Evolutionary conservation across 2,329 filamentous ascomycete genomes (phyloP).

Genomic region (Fusarium brachygibbosum): DNA sequence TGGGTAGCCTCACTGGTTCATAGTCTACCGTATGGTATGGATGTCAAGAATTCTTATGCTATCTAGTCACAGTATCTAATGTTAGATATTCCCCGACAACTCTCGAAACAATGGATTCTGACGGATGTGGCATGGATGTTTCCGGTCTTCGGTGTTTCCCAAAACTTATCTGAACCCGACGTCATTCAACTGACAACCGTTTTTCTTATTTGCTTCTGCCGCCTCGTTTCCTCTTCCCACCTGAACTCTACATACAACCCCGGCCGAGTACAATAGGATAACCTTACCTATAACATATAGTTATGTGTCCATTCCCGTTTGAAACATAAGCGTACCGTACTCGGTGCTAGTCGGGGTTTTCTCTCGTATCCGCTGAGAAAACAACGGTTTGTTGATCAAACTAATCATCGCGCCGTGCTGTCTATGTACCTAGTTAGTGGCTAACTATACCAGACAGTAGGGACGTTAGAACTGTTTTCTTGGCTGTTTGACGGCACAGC

Average conservation of each 20-base stretch:
- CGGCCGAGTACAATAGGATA: slow-evolving; percentile 15
- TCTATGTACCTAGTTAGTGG: slow-evolving; percentile 5
- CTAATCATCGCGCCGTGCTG: background rate
- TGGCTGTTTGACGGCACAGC: slow-evolving; percentile 21
- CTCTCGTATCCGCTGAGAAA: slow-evolving; percentile 18
- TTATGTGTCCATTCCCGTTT: slow-evolving; percentile 11
- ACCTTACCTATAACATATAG: slow-evolving; percentile 31
- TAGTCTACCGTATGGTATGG: too few species aligned
- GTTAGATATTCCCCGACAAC: background rate
- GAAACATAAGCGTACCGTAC: slow-evolving; percentile 30
- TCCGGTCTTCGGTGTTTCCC: slow-evolving; percentile 19
- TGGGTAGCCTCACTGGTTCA: background rate
- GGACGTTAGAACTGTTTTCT: slow-evolving; percentile 10
- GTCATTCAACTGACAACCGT: slow-evolving; percentile 19
- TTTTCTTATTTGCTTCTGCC: slow-evolving; percentile 21
- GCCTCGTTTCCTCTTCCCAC: slow-evolving; percentile 25
- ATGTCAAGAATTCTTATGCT: background rate
- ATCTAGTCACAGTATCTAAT: background rate
- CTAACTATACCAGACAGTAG: slow-evolving; percentile 6
- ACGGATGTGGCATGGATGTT: slow-evolving; percentile 18
- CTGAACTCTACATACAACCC: slow-evolving; percentile 18
- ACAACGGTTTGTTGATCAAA: slow-evolving; percentile 7
- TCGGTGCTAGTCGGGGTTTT: slow-evolving; percentile 9
- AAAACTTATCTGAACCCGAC: slow-evolving; percentile 9
- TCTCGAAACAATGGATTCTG: slow-evolving; percentile 18